Base-by-base conservation (phyloP, 768 basidiomycete species). In the Tricholoma bakamatsutake region DNA sequence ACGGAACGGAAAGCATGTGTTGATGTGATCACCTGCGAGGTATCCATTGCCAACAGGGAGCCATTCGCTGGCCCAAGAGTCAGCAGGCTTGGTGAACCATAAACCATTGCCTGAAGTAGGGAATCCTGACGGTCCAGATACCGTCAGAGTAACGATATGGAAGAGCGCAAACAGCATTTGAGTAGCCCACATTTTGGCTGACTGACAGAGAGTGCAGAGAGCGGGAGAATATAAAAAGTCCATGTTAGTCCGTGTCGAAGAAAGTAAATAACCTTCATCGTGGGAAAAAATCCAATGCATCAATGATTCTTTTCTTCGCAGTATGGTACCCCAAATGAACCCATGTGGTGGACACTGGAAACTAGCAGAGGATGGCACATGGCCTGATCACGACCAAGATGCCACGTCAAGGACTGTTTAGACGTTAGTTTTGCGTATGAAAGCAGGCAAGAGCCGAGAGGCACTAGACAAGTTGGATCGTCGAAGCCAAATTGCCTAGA, bases 61-160 rank as follows among this genome's bases (percentile, higher is more conserved):
- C 63, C 72, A 83, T 43, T 86, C 79, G 45, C 74, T 73, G 0
- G 76, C 68, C 88, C 88, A 90, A n/a, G 75, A 64, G 0, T 64
- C 65, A 2, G 80, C 84, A 0, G 80, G 76, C 13, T 74, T 55
- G 4, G 69, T 78, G 60, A 84, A 90, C 88, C 88, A 90, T 28
- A 90, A 72, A 5, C 81, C 87, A 68, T 90, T 89, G n/a, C 88
- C 88, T 11, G 84, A 83, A 3, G 70, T 59, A 0, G 88, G 88
- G 62, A 90, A 87, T n/a, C 74, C 77, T 11, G 71, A 50, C 31
- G 76, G 74, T 17, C 69, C 66, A 53, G 66, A 63, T 28, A 56
- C 37, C 5, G 64, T 59, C 21, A 62, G 49, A 5, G 55, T 55
- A 27, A 62, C 34, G 39, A 70, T 58, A 33, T 65, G 66, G 11